Evolutionary conservation across 805 yeast species (phyloP).

Genomic region (Sungouiozyma ichnusensis): DNA sequence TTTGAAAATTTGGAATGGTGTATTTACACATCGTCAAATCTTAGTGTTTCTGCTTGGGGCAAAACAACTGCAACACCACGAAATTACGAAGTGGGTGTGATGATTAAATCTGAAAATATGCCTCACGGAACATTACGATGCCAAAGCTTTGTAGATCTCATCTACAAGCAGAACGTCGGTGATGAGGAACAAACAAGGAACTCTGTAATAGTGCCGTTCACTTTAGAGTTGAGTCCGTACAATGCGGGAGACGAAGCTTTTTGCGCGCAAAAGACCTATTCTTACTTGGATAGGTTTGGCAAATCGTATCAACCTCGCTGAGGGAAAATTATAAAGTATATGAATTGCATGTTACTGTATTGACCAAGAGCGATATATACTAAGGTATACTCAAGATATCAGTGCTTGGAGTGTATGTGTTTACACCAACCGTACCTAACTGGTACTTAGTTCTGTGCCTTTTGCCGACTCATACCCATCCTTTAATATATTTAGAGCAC

Average conservation of each 20-base stretch:
- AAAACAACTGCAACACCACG: conserved; percentile 25
- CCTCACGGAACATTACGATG: conserved; percentile 6
- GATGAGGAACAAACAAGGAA: not conserved
- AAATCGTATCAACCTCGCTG: not conserved
- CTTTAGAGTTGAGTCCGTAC: conserved; percentile 1
- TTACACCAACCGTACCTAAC: too few species aligned
- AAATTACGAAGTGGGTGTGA: conserved; percentile 48
- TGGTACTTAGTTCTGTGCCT: too few species aligned
- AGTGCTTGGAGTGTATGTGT: too few species aligned
- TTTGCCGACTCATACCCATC: too few species aligned
- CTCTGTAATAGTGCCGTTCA: conserved; percentile 18
- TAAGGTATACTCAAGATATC: too few species aligned
- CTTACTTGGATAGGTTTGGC: not conserved
- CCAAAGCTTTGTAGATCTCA: conserved; percentile 14
- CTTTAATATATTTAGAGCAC: too few species aligned
- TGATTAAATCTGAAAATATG: conserved; percentile 27
- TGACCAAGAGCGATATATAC: too few species aligned
- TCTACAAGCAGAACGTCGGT: conserved; percentile 7
- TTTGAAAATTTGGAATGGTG: conserved; percentile 46
- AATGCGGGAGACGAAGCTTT: not conserved
- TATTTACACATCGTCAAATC: conserved; percentile 61
- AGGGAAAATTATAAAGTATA: too few species aligned
- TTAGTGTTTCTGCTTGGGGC: conserved; percentile 81
- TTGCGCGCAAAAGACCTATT: not conserved
- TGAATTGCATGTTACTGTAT: too few species aligned